phyloP scores from a whole-genome alignment of 1,139 yeast species.

The Pneumocystis jirovecii region DNA sequence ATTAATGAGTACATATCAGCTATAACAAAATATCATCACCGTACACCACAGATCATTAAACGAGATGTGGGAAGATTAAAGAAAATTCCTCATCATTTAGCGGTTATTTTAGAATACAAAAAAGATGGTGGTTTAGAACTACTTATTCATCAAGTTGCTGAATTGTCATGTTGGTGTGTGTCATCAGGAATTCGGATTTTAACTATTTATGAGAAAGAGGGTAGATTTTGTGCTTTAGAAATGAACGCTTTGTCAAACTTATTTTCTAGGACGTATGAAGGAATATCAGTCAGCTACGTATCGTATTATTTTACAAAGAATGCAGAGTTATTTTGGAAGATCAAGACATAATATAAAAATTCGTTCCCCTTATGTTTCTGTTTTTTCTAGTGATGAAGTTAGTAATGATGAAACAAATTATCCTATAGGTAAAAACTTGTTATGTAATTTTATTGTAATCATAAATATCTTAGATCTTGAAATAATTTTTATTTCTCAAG shows the following conservation, averaged over 20 bases:
- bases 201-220: slow-evolving; percentile 67
- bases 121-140: slow-evolving; percentile 80
- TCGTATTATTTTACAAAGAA: slow-evolving; percentile 43
- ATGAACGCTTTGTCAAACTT: neutral
- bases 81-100: slow-evolving; percentile 65
- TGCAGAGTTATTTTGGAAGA: slow-evolving; percentile 62
- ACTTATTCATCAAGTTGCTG: slow-evolving; percentile 59
- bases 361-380: neutral
- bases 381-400: neutral
- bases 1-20: neutral
- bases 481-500: slow-evolving; percentile 50
- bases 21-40: neutral
- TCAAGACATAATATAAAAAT: slow-evolving; percentile 18
- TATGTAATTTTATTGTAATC: neutral
- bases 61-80: slow-evolving; percentile 58
- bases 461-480: slow-evolving; percentile 34
- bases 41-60: slow-evolving; percentile 40
- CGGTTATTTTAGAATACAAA: slow-evolving; percentile 55
- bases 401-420: neutral
- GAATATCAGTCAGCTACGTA: slow-evolving; percentile 39
- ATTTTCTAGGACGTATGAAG: slow-evolving; percentile 13
- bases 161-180: slow-evolving; percentile 71
- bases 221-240: slow-evolving; percentile 23
- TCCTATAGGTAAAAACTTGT: neutral
- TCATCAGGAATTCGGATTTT: slow-evolving; percentile 67